phyloP scores from a whole-genome alignment of 148 eudicot species.

The Pouteria glomerata region DNA sequence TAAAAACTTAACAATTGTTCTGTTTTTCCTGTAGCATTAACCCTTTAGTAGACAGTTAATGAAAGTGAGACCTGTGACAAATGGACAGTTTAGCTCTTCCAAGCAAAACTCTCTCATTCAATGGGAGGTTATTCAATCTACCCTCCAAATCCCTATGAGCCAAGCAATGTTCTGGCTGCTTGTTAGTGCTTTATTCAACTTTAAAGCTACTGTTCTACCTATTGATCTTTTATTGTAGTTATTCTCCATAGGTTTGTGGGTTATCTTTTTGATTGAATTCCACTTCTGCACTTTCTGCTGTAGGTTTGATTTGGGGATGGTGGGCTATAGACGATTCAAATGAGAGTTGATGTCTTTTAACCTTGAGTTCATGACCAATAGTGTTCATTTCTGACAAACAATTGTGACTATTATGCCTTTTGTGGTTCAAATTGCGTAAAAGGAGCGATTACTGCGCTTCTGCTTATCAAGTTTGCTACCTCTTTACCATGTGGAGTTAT shows the following conservation, averaged over 20 bases:
- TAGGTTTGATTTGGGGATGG: not conserved
- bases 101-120: not conserved
- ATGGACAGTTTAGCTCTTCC: not conserved
- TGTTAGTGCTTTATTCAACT: not conserved
- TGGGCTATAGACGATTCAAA: not conserved
- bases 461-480: not conserved
- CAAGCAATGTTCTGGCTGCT: not conserved
- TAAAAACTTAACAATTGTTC: not conserved
- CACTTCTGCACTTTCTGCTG: not conserved
- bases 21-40: not conserved
- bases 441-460: constrained; percentile 1
- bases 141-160: not conserved
- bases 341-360: not conserved
- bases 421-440: not conserved
- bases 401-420: not conserved
- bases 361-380: not conserved
- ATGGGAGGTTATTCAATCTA: not conserved
- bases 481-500: constrained; percentile 41
- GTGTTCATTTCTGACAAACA: not conserved
- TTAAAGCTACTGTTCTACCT: not conserved
- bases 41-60: not conserved
- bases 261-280: not conserved
- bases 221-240: not conserved
- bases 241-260: not conserved
- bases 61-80: not conserved